Conservation (phyloP, 129 eudicot species). For the Cynara cardunculus region DNA sequence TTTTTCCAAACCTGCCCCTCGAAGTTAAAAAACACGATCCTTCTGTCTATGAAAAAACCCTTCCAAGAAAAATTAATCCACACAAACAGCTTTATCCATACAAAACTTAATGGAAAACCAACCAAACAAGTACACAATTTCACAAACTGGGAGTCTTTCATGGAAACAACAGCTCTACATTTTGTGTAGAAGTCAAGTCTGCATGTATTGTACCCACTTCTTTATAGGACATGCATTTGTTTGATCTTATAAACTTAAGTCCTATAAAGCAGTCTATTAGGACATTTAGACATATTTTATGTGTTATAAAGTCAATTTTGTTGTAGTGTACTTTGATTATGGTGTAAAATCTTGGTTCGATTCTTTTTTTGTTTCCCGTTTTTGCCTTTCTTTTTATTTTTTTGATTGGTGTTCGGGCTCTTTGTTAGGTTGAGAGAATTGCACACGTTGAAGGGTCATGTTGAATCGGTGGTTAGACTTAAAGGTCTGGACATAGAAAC, state of each 20-base stretch:
- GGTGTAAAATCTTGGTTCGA: neutral
- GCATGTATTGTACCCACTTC: no score
- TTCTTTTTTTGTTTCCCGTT: neutral
- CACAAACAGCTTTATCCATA: no score
- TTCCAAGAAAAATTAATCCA: no score
- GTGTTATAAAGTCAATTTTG: neutral
- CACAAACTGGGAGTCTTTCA: neutral
- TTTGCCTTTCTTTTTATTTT: neutral
- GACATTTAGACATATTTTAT: neutral
- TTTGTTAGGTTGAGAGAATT: conserved; percentile 80
- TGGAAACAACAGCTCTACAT: neutral
- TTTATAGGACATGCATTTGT: no score
- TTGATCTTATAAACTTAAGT: neutral
- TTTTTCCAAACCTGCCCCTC: no score
- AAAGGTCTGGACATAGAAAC: conserved; percentile 97
- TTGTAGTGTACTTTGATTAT: no score
- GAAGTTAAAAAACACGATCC: no score
- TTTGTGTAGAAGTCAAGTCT: no score
- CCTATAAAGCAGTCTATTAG: neutral
- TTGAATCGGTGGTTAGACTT: conserved; percentile 89
- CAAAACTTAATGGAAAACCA: no score
- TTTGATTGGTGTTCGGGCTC: neutral
- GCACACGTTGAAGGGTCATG: conserved; percentile 92
- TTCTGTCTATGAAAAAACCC: no score
- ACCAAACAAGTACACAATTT: no score